Evolutionary conservation across 345 rosid genomes (phyloP).

Genomic region (Rhizophora apiculata): DNA sequence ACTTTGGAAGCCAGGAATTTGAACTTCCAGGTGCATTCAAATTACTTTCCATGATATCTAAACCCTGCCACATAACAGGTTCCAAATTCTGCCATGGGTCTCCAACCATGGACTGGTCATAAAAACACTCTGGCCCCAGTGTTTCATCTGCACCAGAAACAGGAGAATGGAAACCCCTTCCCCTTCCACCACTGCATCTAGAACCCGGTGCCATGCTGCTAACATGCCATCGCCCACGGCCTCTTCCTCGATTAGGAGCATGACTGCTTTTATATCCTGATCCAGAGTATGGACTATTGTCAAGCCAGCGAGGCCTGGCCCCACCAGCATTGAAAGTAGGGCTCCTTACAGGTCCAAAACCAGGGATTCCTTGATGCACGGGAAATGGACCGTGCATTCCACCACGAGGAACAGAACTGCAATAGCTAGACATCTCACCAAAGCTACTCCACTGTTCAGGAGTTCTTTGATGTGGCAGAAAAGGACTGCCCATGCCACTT

Average conservation of each 20-base stretch:
- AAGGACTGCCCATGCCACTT: too few species aligned
- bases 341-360: conserved; percentile 21
- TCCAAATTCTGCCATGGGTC: conserved; percentile 72
- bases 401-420: too few species aligned
- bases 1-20: conserved; percentile 59
- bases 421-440: too few species aligned
- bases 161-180: conserved; percentile 29
- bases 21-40: conserved; percentile 29
- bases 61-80: conserved; percentile 57
- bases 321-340: conserved; percentile 35
- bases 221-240: conserved; percentile 36
- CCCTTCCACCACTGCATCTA: conserved; percentile 48
- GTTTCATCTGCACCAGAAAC: too few species aligned
- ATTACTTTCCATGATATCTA: conserved; percentile 27
- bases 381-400: too few species aligned
- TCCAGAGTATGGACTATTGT: conserved; percentile 24
- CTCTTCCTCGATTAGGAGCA: conserved; percentile 43
- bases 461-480: too few species aligned
- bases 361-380: too few species aligned
- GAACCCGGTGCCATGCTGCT: conserved; percentile 24
- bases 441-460: too few species aligned
- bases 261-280: conserved; percentile 31
- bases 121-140: conserved; percentile 24
- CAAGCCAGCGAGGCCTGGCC: conserved; percentile 37
- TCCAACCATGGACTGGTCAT: conserved; percentile 65